Evolutionary conservation across 1,284 basidiomycete genomes (phyloP), one percentile per base, ranked within the genome.

Genomic region (Pseudozyma hubeiensis): DNA sequence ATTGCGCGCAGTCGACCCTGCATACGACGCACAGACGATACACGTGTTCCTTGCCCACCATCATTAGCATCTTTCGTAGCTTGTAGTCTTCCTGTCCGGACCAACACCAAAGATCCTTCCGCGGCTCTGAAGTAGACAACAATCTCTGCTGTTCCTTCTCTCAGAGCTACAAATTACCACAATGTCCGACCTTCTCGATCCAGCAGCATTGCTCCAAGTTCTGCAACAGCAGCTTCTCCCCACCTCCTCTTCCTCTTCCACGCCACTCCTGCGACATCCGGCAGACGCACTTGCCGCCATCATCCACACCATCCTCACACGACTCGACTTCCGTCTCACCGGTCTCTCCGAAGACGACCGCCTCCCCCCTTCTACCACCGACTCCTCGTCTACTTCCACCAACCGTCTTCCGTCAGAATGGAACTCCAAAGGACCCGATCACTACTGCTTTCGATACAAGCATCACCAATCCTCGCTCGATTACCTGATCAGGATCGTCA

Each of bases 401-500:
- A 68, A 63, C 53, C 45, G 31, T 30, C 62, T 64, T 0, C 62
- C 68, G 2, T 5, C 29, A 4, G 47, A 39, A 19, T 81, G 80
- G 80, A 79, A 78, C 53, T 34, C 52, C 13, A 55, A 60, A 14
- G 69, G 66, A 1, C 68, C 77, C 4, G 74, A 75, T 43, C 53
- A 55, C 56, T 80, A 77, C 54, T 45, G 64, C 7, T 76, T 82
- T 47, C 63, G 77, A 0, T 82, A 82, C 73, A 71, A 70, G 29
- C 80, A 81, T 39, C 58, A 80, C n/a, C 78, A 80, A 52, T 77
- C 73, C 6, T 69, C 68, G 31, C 69, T 81, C 39, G 73, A 75
- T 29, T 82, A 67, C 47, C 48, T 81, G 0, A 43, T 82, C 49
- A 81, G 79, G 46, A 37, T 78, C 16, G 53, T 79, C 52, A 67